Evolutionary conservation across 2,329 filamentous ascomycete species (phyloP).

Genomic region (Cadophora luteo-olivacea): DNA sequence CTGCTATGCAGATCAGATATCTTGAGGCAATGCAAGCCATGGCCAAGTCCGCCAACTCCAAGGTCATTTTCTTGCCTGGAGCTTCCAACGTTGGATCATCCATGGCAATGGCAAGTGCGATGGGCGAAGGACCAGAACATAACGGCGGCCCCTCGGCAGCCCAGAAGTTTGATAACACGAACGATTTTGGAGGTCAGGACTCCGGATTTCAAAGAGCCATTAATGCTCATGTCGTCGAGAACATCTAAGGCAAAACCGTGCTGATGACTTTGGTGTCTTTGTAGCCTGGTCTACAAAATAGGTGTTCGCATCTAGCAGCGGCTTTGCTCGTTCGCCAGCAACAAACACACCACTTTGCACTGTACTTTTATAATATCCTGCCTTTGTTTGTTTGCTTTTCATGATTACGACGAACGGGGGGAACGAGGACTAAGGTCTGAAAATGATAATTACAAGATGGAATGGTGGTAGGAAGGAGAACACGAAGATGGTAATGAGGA

Average conservation of each 20-base stretch:
- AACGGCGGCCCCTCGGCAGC: constrained; percentile 52
- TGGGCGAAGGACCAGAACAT: constrained; percentile 61
- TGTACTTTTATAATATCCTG: constrained; percentile 18
- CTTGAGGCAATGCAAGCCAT: constrained; percentile 99
- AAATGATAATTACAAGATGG: neutral
- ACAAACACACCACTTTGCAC: constrained; percentile 8
- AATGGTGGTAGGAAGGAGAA: neutral
- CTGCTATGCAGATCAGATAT: constrained; percentile 98
- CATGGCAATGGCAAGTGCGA: constrained; percentile 55
- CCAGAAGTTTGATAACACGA: constrained; percentile 43
- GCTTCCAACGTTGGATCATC: constrained; percentile 64
- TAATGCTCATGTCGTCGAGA: constrained; percentile 82
- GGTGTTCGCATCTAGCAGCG: constrained; percentile 9
- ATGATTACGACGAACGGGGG: constrained; percentile 2
- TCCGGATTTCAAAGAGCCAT: constrained; percentile 78
- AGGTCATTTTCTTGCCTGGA: constrained; percentile 83
- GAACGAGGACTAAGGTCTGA: neutral
- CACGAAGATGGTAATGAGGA: neutral
- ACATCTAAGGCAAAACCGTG: constrained; percentile 65
- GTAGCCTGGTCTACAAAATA: constrained; percentile 42
- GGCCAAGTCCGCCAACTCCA: constrained; percentile 90
- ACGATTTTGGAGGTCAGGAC: constrained; percentile 61
- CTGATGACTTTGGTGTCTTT: constrained; percentile 28
- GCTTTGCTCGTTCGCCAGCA: neutral
- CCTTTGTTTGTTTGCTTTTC: constrained; percentile 11